A percentile compares a stretch with the other conserved stretches of the same genome.
phyloP scores from a whole-genome alignment of 1,284 basidiomycete genomes.

The Schizopora paradoxa region DNA sequence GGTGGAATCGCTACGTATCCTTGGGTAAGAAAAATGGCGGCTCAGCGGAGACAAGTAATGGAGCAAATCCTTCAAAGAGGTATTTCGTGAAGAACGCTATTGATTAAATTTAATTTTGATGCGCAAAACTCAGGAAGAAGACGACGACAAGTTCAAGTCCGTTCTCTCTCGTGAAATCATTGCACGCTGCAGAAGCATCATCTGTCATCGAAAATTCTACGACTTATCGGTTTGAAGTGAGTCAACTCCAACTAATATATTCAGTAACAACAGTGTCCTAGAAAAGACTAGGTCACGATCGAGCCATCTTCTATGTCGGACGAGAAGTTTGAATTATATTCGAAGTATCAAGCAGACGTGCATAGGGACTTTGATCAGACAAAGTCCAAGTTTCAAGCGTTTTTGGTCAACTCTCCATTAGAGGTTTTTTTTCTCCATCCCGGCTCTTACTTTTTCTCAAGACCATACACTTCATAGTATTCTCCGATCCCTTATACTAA shows the following conservation, averaged over 20 bases:
- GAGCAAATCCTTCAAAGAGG: no score
- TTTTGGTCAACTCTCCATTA: conserved; percentile 78
- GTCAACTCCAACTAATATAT: conserved; percentile 10
- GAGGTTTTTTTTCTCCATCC: no score
- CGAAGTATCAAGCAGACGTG: conserved; percentile 70
- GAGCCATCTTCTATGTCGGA: conserved; percentile 69
- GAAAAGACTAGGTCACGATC: conserved; percentile 57
- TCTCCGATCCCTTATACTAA: conserved; percentile 54
- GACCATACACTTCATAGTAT: conserved; percentile 34
- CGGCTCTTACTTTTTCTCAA: no score
- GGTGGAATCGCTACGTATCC: conserved; percentile 75
- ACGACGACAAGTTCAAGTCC: conserved; percentile 15
- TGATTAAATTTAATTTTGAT: no score
- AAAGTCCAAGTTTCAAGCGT: conserved; percentile 56
- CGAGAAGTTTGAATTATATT: conserved; percentile 78
- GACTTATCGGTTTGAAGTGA: conserved; percentile 49
- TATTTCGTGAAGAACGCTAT: no score
- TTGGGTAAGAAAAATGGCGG: no score
- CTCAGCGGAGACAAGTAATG: no score
- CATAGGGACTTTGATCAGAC: conserved; percentile 63
- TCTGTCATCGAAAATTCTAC: conserved; percentile 22
- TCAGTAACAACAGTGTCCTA: background rate
- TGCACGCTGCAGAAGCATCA: conserved; percentile 42
- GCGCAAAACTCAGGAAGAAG: no score
- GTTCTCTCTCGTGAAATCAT: conserved; percentile 33